phyloP scores from a whole-genome alignment of 768 basidiomycete genomes.

The Tulasnella sp. region DNA sequence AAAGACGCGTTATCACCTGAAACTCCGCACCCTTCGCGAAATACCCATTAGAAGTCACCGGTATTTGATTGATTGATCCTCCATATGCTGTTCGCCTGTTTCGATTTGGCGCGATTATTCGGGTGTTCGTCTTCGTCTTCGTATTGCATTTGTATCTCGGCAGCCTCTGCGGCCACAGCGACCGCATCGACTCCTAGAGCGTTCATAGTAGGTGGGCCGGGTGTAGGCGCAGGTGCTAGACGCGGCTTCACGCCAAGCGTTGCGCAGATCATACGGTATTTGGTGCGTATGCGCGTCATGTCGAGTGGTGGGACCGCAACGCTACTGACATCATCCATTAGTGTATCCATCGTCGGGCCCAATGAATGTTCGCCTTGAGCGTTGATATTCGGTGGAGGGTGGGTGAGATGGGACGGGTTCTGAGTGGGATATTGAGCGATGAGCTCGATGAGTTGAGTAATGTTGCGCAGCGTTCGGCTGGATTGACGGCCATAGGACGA shows the following conservation, averaged over 20 bases:
- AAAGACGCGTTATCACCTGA: too few relatives aligned
- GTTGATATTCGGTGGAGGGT: slow-evolving; percentile 19
- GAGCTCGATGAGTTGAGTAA: slow-evolving; percentile 57
- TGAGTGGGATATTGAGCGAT: slow-evolving; percentile 63
- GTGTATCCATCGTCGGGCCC: slow-evolving; percentile 25
- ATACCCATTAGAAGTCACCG: neutral
- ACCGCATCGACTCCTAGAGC: too few relatives aligned
- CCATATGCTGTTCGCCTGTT: slow-evolving; percentile 1
- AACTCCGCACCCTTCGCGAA: neutral
- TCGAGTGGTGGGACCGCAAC: slow-evolving; percentile 59
- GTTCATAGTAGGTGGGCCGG: too few relatives aligned
- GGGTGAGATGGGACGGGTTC: slow-evolving; percentile 46
- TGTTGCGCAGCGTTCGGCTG: slow-evolving; percentile 54
- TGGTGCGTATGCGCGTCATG: slow-evolving; percentile 74
- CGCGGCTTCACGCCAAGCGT: slow-evolving; percentile 57
- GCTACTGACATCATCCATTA: slow-evolving; percentile 8
- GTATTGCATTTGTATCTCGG: slow-evolving; percentile 3
- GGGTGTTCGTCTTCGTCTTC: slow-evolving; percentile 7
- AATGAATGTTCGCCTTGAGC: slow-evolving; percentile 20
- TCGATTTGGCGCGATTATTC: neutral
- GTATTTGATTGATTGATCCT: neutral
- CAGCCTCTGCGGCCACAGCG: neutral
- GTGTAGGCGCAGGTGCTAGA: slow-evolving; percentile 23
- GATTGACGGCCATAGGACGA: too few relatives aligned
- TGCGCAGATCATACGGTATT: slow-evolving; percentile 80